Evolutionary conservation across 208 protist species (phyloP), one percentile per base, ranked within the genome.

Genomic region (Angomonas deanei): DNA sequence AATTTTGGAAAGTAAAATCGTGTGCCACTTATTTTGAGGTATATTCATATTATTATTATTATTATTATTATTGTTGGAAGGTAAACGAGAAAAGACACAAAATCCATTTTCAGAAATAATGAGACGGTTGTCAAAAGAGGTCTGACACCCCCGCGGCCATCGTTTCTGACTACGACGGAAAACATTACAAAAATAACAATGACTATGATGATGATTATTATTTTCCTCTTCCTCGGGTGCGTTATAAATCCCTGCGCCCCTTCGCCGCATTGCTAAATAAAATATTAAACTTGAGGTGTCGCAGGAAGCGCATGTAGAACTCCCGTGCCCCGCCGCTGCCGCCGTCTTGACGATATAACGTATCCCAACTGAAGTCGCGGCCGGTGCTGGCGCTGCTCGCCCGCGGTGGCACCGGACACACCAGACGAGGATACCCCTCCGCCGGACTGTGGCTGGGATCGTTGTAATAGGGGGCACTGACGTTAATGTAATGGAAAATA

Each of bases 221-320:
- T 62, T 36, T 39, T 15, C 57, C 6, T 62, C 57, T 23, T 30
- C 57, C 3, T 62, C 57, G 23, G 10, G 46, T 6, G 27, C 23
- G 28, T 48, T 30, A 2, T 49, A 13, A 30, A 13, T 19, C 5
- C 47, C 38, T 3, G 34, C 3, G 27, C 59, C 55, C n/a, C 2
- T 49, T 30, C 13, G 56, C 53, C 28, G 38, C 55, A 34, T 70
- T 56, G 26, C 53, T 70, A 13, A 19, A n/a, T 4, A 24, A 15
- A 31, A 58, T 38, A 3, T 54, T 58, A 24, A 62, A 70, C 23
- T 30, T 1, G 15, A 70, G n/a, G 49, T 70, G 62, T 5, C 56
- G 64, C 6, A 70, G 33, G 48, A 59, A 70, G 47, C 64, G 64
- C 64, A 70, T 70, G 0, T 42, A 48, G 49, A 54, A 70, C 56